Percentiles rank a stretch among this genome's conserved stretches.
Conservation (phyloP, 2,329 filamentous ascomycete genomes). For the Fusarium sp. region DNA sequence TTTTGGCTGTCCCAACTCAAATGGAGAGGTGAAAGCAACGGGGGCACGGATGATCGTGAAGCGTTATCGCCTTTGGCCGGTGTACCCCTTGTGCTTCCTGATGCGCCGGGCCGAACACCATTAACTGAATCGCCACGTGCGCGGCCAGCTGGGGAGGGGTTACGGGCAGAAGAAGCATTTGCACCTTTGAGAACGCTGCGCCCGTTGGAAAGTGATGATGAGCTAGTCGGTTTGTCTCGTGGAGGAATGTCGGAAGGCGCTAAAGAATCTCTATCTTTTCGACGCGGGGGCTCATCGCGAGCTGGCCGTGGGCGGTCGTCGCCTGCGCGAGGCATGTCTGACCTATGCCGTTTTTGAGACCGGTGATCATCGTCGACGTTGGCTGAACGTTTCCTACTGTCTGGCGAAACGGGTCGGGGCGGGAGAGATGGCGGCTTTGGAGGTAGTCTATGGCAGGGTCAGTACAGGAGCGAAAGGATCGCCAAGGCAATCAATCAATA, state of each 20-base stretch:
- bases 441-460: slow-evolving; percentile 51
- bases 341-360: slow-evolving; percentile 63
- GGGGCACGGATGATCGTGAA: slow-evolving; percentile 63
- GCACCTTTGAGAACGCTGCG: slow-evolving; percentile 54
- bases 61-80: slow-evolving; percentile 58
- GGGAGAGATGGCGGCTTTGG: slow-evolving; percentile 57
- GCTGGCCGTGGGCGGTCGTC: slow-evolving; percentile 54
- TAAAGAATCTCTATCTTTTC: slow-evolving; percentile 52
- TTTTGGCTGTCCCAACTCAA: slow-evolving; percentile 62
- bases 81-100: slow-evolving; percentile 54
- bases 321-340: slow-evolving; percentile 55
- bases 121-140: slow-evolving; percentile 61
- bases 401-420: slow-evolving; percentile 59
- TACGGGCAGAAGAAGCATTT: slow-evolving; percentile 46
- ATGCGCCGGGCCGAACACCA: slow-evolving; percentile 56
- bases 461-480: slow-evolving; percentile 22
- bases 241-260: slow-evolving; percentile 50
- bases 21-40: slow-evolving; percentile 67
- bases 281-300: slow-evolving; percentile 55
- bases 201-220: slow-evolving; percentile 57
- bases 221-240: slow-evolving; percentile 49
- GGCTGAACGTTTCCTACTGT: slow-evolving; percentile 63
- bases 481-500: slow-evolving; percentile 13
- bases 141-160: slow-evolving; percentile 57
- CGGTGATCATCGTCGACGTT: slow-evolving; percentile 63